Evolutionary conservation across 148 eudicot species (phyloP), one percentile per base, ranked within the genome.

Genomic region (Amaranthus cruentus): DNA sequence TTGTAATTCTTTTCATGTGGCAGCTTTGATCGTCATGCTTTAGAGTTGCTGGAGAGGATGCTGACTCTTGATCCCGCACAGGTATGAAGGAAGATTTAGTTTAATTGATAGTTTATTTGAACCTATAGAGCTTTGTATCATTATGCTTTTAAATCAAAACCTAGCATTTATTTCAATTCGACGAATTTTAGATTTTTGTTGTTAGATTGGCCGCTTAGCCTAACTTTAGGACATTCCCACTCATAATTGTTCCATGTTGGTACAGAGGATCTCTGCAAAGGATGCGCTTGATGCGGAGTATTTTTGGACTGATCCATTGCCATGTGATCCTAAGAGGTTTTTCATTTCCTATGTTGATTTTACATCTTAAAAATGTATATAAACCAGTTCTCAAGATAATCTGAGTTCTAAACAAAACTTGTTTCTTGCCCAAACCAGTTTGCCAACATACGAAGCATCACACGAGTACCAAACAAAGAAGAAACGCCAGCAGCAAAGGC

Each of bases 381-480:
- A 47, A 12, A 47, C 15, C 11, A 10, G 21, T 48, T 63, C 3
- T 7, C 28, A 62, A 44, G 57, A 59, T 53, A 54, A 28, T 9
- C 6, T 15, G 67, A 60, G 42, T 53, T 69, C 60, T 76, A 28
- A 76, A 8, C 5, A 8, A 62, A 76, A 56, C 9, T 48, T 2
- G 12, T 18, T 64, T 63, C 14, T 21, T 55, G 55, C 21, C 12
- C 15, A 6, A 11, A 50, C 38, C 84, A 90, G 97, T 71, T 84
- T 93, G 66, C 98, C 96, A 6, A 90, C 85, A 49, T 93, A 90
- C 42, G 96, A 93, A 81, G 71, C 98, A 47, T 93, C 96, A 7
- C 96, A 90, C n/a, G 98, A 93, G 80, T 90, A 87, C 81, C 98
- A 92, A 75, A 90, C 98, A 9, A 92, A 90, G 90, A 92, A 90